Evolutionary conservation across 2,329 filamentous ascomycete genomes (phyloP).

Genomic region (Aspergillus bombycis): DNA sequence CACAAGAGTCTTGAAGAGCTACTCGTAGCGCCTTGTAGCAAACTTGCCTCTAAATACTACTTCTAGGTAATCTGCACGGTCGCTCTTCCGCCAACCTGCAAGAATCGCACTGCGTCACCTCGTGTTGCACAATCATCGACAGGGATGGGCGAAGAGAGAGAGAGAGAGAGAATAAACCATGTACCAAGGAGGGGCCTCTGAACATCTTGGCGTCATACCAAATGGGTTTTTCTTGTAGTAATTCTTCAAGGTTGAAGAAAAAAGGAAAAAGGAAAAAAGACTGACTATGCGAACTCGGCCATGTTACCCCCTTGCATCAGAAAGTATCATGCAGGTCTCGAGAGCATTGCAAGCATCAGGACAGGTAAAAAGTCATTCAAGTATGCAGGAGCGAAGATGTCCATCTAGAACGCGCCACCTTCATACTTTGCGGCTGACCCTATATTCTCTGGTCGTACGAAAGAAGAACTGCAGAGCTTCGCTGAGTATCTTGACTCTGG

Average conservation of each 20-base stretch:
- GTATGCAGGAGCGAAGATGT: neutral
- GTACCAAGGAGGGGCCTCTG: neutral
- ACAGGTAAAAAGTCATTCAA: neutral
- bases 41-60: neutral
- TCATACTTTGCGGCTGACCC: neutral
- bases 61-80: neutral
- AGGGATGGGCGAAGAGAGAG: neutral
- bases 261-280: neutral
- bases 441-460: neutral
- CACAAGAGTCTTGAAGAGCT: neutral
- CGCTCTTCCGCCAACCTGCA: neutral
- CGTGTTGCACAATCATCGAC: neutral
- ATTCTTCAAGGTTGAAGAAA: neutral
- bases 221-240: neutral
- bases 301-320: neutral
- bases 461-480: neutral
- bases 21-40: neutral
- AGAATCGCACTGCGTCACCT: neutral
- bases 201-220: slow-evolving; percentile 1
- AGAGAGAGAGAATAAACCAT: neutral
- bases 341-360: neutral
- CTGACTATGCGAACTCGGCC: neutral
- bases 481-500: neutral
- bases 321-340: neutral
- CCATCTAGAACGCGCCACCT: neutral